Conservation (phyloP, 176 grass and related monocot species). For the Alopecurus myosuroides region DNA sequence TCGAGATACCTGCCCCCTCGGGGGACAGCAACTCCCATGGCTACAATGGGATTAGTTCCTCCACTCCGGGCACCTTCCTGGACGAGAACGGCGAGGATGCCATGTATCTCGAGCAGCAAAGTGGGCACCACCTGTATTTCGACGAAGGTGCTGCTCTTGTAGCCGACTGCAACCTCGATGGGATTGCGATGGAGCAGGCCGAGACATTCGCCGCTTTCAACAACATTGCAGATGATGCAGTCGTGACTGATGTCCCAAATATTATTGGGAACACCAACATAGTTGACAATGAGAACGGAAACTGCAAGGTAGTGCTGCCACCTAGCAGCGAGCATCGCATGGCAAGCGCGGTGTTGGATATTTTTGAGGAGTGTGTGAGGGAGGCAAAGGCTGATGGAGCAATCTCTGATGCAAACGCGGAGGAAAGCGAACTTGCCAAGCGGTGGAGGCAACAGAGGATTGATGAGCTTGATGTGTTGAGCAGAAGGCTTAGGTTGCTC, state of each 20-base stretch:
- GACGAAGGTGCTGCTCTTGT: neutral
- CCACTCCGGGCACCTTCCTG: neutral
- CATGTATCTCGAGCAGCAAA: slow-evolving; percentile 33
- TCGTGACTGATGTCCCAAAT: neutral
- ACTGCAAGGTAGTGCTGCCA: slow-evolving; percentile 22
- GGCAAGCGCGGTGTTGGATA: slow-evolving; percentile 52
- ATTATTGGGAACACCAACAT: neutral
- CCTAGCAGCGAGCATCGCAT: slow-evolving; percentile 26
- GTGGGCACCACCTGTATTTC: slow-evolving; percentile 21
- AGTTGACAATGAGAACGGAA: slow-evolving; percentile 15
- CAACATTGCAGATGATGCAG: neutral
- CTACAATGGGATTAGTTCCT: slow-evolving; percentile 35
- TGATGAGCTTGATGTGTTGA: slow-evolving; percentile 62
- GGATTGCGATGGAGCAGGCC: slow-evolving; percentile 21
- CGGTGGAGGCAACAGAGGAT: slow-evolving; percentile 67
- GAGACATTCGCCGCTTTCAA: neutral
- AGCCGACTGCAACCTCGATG: slow-evolving; percentile 24
- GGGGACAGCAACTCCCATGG: slow-evolving; percentile 40
- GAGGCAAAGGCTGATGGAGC: slow-evolving; percentile 34
- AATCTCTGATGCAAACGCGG: neutral
- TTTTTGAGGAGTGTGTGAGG: slow-evolving; percentile 73
- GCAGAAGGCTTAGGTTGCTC: slow-evolving; percentile 57
- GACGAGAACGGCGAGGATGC: slow-evolving; percentile 7
- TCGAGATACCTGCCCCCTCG: neutral
- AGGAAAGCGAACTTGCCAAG: slow-evolving; percentile 40